phyloP scores from a whole-genome alignment of 495 filamentous ascomycete species.

The Margaritispora aquatica region DNA sequence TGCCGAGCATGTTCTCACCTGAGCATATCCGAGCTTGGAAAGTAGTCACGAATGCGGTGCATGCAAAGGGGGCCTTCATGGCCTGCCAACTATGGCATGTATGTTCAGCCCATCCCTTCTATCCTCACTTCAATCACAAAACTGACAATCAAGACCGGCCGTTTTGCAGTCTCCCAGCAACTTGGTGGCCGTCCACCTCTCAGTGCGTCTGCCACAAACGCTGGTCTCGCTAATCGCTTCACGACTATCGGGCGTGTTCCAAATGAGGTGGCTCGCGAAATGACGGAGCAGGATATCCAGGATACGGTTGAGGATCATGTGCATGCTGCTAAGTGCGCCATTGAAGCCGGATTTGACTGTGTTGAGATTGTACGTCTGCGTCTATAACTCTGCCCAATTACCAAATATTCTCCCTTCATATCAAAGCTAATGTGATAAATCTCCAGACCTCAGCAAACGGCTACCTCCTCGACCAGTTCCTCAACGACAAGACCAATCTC shows the following conservation, averaged over 20 bases:
- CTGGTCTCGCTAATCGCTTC: constrained; percentile 1
- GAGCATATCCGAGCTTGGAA: constrained; percentile 45
- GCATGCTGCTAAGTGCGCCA: constrained; percentile 50
- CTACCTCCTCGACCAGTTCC: constrained; percentile 70
- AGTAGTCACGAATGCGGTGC: constrained; percentile 41
- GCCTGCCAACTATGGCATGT: constrained; percentile 48
- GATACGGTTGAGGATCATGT: constrained; percentile 30
- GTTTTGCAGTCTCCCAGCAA: constrained; percentile 9
- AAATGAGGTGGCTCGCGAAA: constrained; percentile 26
- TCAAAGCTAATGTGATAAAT: not conserved
- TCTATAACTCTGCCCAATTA: too few species aligned
- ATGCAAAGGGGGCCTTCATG: constrained; percentile 42
- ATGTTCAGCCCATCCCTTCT: constrained; percentile 10
- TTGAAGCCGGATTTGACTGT: constrained; percentile 60
- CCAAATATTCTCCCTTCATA: not conserved
- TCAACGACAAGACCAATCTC: constrained; percentile 51
- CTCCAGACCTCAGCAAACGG: constrained; percentile 51
- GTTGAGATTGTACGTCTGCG: constrained; percentile 51
- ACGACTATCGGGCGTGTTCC: constrained; percentile 7
- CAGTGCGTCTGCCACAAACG: constrained; percentile 11
- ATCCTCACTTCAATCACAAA: not conserved
- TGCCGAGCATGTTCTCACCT: constrained; percentile 41
- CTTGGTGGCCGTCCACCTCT: constrained; percentile 14
- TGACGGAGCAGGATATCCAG: constrained; percentile 39
- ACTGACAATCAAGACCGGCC: constrained; percentile 3